Conservation (phyloP, 1,284 basidiomycete species). For the Apiotrichum veenhuisii region DNA sequence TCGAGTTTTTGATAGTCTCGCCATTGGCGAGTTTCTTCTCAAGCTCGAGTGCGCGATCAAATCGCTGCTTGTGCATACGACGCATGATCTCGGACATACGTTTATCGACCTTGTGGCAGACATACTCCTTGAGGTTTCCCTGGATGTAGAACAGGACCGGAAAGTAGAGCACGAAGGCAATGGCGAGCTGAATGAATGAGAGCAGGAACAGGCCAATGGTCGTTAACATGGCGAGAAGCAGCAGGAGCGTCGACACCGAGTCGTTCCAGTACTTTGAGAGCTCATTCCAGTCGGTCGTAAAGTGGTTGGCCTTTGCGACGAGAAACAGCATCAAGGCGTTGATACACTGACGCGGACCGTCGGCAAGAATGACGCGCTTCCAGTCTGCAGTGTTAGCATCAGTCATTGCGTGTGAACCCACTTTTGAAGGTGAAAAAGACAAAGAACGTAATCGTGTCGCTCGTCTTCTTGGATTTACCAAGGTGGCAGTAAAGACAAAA, state of each 20-base stretch:
- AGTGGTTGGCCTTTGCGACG: slow-evolving; percentile 65
- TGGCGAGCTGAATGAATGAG: slow-evolving; percentile 72
- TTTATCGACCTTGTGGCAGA: slow-evolving; percentile 98
- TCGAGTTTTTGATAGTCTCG: slow-evolving; percentile 86
- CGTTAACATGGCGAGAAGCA: slow-evolving; percentile 84
- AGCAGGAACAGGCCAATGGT: slow-evolving; percentile 84
- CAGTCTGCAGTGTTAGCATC: slow-evolving; percentile 60
- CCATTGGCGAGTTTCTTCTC: slow-evolving; percentile 89
- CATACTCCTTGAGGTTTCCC: slow-evolving; percentile 96
- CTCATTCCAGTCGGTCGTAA: slow-evolving; percentile 52
- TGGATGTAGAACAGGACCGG: slow-evolving; percentile 92
- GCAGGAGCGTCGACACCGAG: slow-evolving; percentile 59
- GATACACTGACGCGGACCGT: slow-evolving; percentile 96
- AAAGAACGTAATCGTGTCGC: slow-evolving; percentile 97
- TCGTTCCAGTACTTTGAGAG: slow-evolving; percentile 24
- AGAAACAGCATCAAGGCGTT: slow-evolving; percentile 91
- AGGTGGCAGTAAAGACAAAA: slow-evolving; percentile 99
- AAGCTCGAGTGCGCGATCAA: slow-evolving; percentile 72
- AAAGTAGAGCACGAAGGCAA: slow-evolving; percentile 83
- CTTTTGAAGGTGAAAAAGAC: slow-evolving; percentile 99
- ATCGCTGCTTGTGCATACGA: slow-evolving; percentile 79
- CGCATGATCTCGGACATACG: slow-evolving; percentile 92
- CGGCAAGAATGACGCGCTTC: slow-evolving; percentile 89
- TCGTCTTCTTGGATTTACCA: slow-evolving; percentile 89
- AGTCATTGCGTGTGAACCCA: slow-evolving; percentile 45